Base-by-base conservation (phyloP, 495 filamentous ascomycete species). In the Neurospora sp. region DNA sequence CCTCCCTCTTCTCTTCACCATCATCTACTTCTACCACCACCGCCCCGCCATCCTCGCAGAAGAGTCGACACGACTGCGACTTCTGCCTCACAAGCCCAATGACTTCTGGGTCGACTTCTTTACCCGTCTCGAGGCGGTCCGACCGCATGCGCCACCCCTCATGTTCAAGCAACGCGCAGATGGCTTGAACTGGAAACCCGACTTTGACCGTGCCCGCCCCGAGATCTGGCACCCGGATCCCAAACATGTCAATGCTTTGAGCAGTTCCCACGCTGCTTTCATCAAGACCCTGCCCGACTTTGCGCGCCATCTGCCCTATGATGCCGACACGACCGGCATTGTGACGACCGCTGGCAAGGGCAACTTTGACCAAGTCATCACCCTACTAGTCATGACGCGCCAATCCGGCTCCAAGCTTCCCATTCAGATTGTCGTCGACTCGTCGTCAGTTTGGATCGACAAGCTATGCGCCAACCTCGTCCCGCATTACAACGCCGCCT, bases 381-480 rank as follows among this genome's bases (percentile, higher is more conserved):
- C 85, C 5, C 83, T 86, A 11, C 72, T 90, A n/a, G 83, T 85
- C 11, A 88, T 89, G 85, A 82, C 90, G 9, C 86, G 89, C 10
- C 84, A 85, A 39, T 82, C 82, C 7, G 88, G 88, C 61, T 89
- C 85, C 9, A 84, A 73, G 0, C 76, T 91, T 22, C 89, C 88
- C 7, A 85, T 90, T 2, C 84, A 91, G 76, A 83, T 90, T 11
- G 88, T 87, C 68, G 81, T 91, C 77, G 85, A 87, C 71, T 82
- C 85, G 31, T 70, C 79, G 11, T 74, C 76, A 10, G 84, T 87
- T 70, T 88, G 87, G 71, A 84, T 89, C 70, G 79, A 83, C 27
- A 72, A 79, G 7, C 76, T 91, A 11, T 91, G 89, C 81, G 81
- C 87, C 12, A 76, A 79, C 0, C 77, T 86, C 6, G 82, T 91